Conservation (phyloP, 139 green algal species). For the Penium margaritaceum region DNA sequence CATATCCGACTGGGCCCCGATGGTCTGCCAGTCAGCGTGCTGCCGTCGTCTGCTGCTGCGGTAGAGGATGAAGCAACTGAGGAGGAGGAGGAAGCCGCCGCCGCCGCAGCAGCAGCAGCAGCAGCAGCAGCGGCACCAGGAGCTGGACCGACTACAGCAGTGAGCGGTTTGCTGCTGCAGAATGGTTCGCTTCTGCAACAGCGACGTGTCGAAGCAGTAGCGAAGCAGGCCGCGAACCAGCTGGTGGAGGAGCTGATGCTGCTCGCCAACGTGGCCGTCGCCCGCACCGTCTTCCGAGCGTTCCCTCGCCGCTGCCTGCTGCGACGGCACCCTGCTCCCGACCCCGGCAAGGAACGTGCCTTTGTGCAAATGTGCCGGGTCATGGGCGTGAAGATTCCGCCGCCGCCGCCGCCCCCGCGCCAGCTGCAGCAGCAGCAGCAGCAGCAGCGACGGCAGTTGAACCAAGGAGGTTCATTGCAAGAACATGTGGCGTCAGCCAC, state of each 20-base stretch:
- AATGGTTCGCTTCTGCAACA: constrained; percentile 44
- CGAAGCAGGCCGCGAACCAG: constrained; percentile 68
- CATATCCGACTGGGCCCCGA: constrained; percentile 67
- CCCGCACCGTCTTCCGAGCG: constrained; percentile 57
- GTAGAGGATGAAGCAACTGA: no score
- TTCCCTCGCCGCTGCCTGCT: constrained; percentile 60
- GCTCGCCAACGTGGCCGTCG: constrained; percentile 82
- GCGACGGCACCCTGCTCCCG: constrained; percentile 45
- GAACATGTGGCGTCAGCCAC: no score
- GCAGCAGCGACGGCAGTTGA: background rate
- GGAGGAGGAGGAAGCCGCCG: no score
- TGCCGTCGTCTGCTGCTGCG: no score
- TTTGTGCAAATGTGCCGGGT: constrained; percentile 25
- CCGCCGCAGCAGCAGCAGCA: constrained; percentile 27
- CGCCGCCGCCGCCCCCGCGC: background rate
- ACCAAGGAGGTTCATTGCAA: background rate
- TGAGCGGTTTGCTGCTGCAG: no score
- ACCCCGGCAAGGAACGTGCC: constrained; percentile 46
- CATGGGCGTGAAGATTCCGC: constrained; percentile 22
- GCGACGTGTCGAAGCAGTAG: no score
- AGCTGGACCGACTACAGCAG: constrained; percentile 16
- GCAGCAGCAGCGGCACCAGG: constrained; percentile 31
- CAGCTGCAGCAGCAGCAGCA: background rate
- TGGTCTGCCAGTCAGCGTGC: background rate
- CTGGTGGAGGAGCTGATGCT: constrained; percentile 98